Evolutionary conservation across 139 green algal species (phyloP).

Genomic region (Eudorina sp.): DNA sequence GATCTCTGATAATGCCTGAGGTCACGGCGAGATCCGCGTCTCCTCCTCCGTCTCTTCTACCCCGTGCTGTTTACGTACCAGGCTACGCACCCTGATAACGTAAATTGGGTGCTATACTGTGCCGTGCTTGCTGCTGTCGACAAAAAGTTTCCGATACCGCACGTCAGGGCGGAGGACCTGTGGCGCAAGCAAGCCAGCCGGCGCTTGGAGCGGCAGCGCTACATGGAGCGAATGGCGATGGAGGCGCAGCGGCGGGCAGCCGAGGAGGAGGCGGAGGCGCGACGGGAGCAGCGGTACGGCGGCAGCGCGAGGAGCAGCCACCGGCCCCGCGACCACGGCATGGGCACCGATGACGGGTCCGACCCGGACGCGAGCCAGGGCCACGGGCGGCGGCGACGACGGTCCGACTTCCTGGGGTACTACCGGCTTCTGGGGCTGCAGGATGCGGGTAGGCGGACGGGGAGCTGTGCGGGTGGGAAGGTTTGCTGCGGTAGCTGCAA

Average conservation of each 20-base stretch:
- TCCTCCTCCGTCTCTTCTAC: no score
- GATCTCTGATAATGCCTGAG: no score
- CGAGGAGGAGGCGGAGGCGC: slow-evolving; percentile 39
- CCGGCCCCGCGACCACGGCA: slow-evolving; percentile 28
- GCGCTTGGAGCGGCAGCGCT: slow-evolving; percentile 55
- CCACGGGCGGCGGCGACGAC: slow-evolving; percentile 46
- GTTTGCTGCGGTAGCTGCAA: no score
- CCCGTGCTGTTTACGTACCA: no score
- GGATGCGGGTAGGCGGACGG: slow-evolving; percentile 11
- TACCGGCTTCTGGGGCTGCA: slow-evolving; percentile 81
- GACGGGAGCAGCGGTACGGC: slow-evolving; percentile 4
- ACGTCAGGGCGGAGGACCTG: slow-evolving; percentile 72
- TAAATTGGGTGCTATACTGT: no score
- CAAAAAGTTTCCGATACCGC: no score
- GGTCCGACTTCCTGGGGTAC: slow-evolving; percentile 83
- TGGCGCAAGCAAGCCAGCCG: slow-evolving; percentile 60
- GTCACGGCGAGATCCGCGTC: no score
- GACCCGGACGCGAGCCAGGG: background rate
- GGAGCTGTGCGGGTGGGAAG: background rate
- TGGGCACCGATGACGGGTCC: background rate
- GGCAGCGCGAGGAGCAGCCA: slow-evolving; percentile 6
- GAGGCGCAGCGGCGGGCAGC: slow-evolving; percentile 52
- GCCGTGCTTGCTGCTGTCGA: no score
- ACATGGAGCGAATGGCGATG: slow-evolving; percentile 48
- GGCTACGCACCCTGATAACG: no score